Evolutionary conservation across 192 early-diverging fungal genomes (phyloP).

Genomic region (Entrophospora sp.): DNA sequence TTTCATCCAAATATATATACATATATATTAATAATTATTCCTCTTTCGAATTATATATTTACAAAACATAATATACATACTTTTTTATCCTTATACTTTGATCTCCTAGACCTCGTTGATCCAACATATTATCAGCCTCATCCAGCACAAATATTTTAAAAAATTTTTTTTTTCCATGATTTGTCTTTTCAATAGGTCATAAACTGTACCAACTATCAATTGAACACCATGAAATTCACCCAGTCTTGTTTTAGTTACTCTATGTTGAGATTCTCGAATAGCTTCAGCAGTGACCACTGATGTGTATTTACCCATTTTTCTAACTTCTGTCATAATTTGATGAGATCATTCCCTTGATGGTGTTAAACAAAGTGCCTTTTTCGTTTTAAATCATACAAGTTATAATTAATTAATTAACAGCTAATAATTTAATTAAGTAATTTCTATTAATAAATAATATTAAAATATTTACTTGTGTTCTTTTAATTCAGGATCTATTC

Average conservation of each 20-base stretch:
- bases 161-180: conserved; percentile 47
- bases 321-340: conserved; percentile 87
- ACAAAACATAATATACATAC: conserved; percentile 39
- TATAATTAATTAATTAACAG: too few relatives aligned
- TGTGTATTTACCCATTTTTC: conserved; percentile 89
- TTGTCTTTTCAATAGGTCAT: conserved; percentile 60
- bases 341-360: conserved; percentile 89
- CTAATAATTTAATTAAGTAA: not conserved
- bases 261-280: conserved; percentile 57
- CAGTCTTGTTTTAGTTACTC: conserved; percentile 28
- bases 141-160: conserved; percentile 89
- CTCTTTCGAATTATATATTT: too few relatives aligned
- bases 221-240: conserved; percentile 52
- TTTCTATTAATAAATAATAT: too few relatives aligned
- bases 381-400: too few relatives aligned
- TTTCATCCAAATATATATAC: not conserved
- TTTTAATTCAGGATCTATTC: conserved; percentile 62
- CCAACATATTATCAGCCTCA: conserved; percentile 98
- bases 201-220: conserved; percentile 85
- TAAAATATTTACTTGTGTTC: conserved; percentile 63
- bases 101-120: conserved; percentile 74
- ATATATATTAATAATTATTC: not conserved
- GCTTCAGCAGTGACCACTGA: conserved; percentile 63
- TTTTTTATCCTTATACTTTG: conserved; percentile 80
- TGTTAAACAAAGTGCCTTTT: conserved; percentile 74